These are phyloP conservation scores for Acanthamoeba sp. DNA, from an alignment of 208 protist genomes.

Conservation along the genomic window DNA sequence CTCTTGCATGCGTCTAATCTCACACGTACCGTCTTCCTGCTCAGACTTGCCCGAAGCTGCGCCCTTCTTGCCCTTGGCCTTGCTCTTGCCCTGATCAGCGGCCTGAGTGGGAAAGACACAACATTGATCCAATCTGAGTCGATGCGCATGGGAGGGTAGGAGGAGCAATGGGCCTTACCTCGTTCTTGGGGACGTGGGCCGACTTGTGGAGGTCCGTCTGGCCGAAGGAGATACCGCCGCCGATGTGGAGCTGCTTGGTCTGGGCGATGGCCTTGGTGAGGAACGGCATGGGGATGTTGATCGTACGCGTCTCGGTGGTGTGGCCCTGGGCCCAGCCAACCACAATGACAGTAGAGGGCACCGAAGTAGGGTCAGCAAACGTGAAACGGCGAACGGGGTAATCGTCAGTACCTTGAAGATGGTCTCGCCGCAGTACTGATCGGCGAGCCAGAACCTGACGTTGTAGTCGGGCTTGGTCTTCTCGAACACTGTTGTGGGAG, in stretches of 20 bases:
- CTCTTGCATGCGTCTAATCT: neutral
- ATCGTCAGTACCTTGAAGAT: slow-evolving; percentile 32
- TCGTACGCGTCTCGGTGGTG: slow-evolving; percentile 30
- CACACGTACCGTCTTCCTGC: neutral
- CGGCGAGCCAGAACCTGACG: slow-evolving; percentile 57
- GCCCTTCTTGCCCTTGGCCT: neutral
- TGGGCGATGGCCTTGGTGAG: slow-evolving; percentile 3
- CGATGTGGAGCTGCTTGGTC: neutral
- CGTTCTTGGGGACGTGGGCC: neutral
- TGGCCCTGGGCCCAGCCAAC: neutral
- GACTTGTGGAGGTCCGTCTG: slow-evolving; percentile 15
- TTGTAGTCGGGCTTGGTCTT: slow-evolving; percentile 68
- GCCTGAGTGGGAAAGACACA: no score
- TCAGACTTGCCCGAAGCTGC: neutral
- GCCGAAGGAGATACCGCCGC: slow-evolving; percentile 53
- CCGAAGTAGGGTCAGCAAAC: neutral
- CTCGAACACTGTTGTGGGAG: slow-evolving; percentile 9
- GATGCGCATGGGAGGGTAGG: no score
- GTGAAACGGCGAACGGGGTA: neutral
- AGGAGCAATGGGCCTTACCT: neutral
- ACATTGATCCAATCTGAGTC: no score
- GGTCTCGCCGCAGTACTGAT: slow-evolving; percentile 69
- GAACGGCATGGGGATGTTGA: slow-evolving; percentile 65
- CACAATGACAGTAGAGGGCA: no score
- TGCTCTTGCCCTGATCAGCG: neutral